Percentiles rank a stretch among this genome's conserved stretches.
Evolutionary conservation across 1,284 basidiomycete species (phyloP).

Genomic region (Boletus albobrunnescens): DNA sequence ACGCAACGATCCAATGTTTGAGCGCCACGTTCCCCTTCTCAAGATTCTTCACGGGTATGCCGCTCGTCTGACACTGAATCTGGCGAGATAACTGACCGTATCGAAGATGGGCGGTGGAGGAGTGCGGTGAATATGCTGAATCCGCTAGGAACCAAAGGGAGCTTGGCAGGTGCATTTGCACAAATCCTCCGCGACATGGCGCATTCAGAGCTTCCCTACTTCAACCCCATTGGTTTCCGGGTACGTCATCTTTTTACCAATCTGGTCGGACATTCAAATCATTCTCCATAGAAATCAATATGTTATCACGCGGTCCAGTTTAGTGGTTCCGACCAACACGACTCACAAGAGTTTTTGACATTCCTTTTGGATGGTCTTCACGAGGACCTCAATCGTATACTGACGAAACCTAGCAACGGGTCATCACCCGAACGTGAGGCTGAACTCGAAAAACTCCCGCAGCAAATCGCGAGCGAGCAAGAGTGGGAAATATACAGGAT

Average conservation of each 20-base stretch:
- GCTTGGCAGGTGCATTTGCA: slow-evolving; percentile 80
- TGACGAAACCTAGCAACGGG: slow-evolving; percentile 70
- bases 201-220: slow-evolving; percentile 80
- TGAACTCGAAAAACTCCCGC: slow-evolving; percentile 81
- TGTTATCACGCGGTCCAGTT: slow-evolving; percentile 86
- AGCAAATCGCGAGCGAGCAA: slow-evolving; percentile 86
- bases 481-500: slow-evolving; percentile 92
- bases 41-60: slow-evolving; percentile 78
- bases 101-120: slow-evolving; percentile 80
- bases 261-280: neutral
- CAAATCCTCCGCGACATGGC: slow-evolving; percentile 84
- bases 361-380: slow-evolving; percentile 95
- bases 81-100: slow-evolving; percentile 4
- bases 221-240: slow-evolving; percentile 84
- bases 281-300: slow-evolving; percentile 64
- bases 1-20: slow-evolving; percentile 94
- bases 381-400: slow-evolving; percentile 91
- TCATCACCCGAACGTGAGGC: slow-evolving; percentile 84
- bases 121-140: slow-evolving; percentile 86
- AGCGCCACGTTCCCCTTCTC: slow-evolving; percentile 90
- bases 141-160: slow-evolving; percentile 85
- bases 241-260: slow-evolving; percentile 44
- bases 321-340: slow-evolving; percentile 89
- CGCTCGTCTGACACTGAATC: neutral
- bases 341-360: slow-evolving; percentile 95